phyloP scores from a whole-genome alignment of 2,329 filamentous ascomycete genomes.

The Microcyclospora pomicola region DNA sequence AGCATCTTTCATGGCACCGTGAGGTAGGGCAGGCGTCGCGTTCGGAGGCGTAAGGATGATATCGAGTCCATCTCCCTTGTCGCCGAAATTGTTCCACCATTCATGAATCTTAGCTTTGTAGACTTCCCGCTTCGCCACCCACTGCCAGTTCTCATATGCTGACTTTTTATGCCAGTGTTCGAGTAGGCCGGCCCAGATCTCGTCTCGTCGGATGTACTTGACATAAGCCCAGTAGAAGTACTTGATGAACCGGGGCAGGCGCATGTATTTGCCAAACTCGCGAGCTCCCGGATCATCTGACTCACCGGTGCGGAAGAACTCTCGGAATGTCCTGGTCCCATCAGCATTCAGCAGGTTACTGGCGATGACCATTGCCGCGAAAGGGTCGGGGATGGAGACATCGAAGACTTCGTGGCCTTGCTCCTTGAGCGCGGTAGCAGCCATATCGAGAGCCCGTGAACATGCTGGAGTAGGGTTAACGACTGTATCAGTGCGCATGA shows the following conservation, averaged over 20 bases:
- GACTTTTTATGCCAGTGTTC: constrained; percentile 59
- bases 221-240: constrained; percentile 83
- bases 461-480: constrained; percentile 81
- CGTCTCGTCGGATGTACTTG: constrained; percentile 65
- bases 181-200: constrained; percentile 65
- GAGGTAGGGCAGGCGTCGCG: constrained; percentile 76
- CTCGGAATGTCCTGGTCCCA: constrained; percentile 66
- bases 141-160: constrained; percentile 67
- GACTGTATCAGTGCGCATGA: constrained; percentile 59
- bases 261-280: constrained; percentile 62
- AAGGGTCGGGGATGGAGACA: constrained; percentile 42
- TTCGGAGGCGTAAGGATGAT: constrained; percentile 75
- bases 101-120: constrained; percentile 69
- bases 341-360: constrained; percentile 74
- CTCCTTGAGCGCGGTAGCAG: constrained; percentile 51
- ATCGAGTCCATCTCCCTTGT: constrained; percentile 40
- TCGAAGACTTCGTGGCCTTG: constrained; percentile 64
- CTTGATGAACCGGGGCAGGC: constrained; percentile 58
- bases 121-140: constrained; percentile 61
- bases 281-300: constrained; percentile 64
- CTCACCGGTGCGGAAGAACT: constrained; percentile 63
- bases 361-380: constrained; percentile 62
- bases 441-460: constrained; percentile 56
- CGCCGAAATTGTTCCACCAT: constrained; percentile 62
- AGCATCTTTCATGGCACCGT: constrained; percentile 73